Evolutionary conservation across 78 protist genomes (phyloP).

Genomic region (Dictyostelium firmibasis): DNA sequence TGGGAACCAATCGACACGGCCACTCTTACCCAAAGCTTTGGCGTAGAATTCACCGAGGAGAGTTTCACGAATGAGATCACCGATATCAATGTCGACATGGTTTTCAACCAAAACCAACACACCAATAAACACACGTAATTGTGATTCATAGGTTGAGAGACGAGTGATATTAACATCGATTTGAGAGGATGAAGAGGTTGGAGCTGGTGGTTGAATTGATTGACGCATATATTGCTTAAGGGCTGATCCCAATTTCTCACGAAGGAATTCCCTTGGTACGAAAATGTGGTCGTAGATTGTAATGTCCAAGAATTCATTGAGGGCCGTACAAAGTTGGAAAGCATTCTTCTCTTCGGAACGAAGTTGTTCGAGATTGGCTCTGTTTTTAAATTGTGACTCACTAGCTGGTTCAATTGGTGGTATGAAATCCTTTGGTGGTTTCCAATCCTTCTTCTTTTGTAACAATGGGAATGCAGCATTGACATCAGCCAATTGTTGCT

Average conservation of each 20-base stretch:
- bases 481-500: constrained; percentile 69
- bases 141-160: constrained; percentile 29
- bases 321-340: constrained; percentile 61
- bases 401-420: constrained; percentile 79
- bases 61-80: constrained; percentile 75
- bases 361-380: constrained; percentile 42
- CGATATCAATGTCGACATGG: constrained; percentile 73
- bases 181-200: not conserved
- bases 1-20: constrained; percentile 83
- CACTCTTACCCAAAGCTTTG: constrained; percentile 69
- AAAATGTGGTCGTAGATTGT: constrained; percentile 48
- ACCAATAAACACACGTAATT: constrained; percentile 53
- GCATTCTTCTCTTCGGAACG: constrained; percentile 69
- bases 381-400: constrained; percentile 36
- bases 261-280: constrained; percentile 71
- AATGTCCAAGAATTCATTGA: constrained; percentile 73
- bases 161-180: constrained; percentile 37
- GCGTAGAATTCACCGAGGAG: constrained; percentile 69
- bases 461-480: constrained; percentile 74
- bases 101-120: constrained; percentile 65
- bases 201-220: constrained; percentile 4
- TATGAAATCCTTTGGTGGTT: constrained; percentile 85
- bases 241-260: constrained; percentile 57
- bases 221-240: constrained; percentile 56
- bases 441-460: constrained; percentile 80